Evolutionary conservation across 116 monocot species (phyloP).

Genomic region (Cymodocea nodosa): DNA sequence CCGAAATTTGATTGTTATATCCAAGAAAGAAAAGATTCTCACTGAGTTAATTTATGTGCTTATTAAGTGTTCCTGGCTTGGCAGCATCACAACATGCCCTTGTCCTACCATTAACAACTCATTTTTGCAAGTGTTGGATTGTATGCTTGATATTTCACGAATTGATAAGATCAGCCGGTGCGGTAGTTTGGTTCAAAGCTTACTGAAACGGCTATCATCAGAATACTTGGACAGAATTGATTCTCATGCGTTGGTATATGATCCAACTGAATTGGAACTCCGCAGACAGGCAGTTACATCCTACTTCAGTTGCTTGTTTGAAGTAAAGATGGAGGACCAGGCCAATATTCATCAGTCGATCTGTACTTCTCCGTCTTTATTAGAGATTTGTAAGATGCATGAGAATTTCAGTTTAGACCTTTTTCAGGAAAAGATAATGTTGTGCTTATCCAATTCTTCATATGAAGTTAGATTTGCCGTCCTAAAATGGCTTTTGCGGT

Average conservation of each 20-base stretch:
- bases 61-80: slow-evolving; percentile 69
- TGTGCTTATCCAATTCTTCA: slow-evolving; percentile 49
- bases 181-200: slow-evolving; percentile 21
- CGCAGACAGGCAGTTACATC: slow-evolving; percentile 64
- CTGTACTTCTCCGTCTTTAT: slow-evolving; percentile 6
- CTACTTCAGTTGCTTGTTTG: slow-evolving; percentile 59
- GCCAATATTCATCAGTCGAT: slow-evolving; percentile 4
- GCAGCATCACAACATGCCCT: slow-evolving; percentile 39
- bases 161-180: slow-evolving; percentile 16
- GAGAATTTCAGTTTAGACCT: not conserved
- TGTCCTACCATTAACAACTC: slow-evolving; percentile 62
- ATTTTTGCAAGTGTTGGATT: slow-evolving; percentile 53
- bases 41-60: slow-evolving; percentile 35
- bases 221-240: slow-evolving; percentile 36
- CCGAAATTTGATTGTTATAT: slow-evolving; percentile 38
- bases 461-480: slow-evolving; percentile 76
- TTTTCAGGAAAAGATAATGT: slow-evolving; percentile 34
- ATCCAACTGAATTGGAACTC: slow-evolving; percentile 81
- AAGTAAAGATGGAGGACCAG: slow-evolving; percentile 12
- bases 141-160: slow-evolving; percentile 60
- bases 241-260: slow-evolving; percentile 24
- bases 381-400: slow-evolving; percentile 11
- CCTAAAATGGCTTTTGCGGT: slow-evolving; percentile 56
- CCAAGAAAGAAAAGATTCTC: slow-evolving; percentile 63
- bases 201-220: slow-evolving; percentile 35